Conservation (phyloP, 257 asterid species). For the Galeopsis tetrahit region DNA sequence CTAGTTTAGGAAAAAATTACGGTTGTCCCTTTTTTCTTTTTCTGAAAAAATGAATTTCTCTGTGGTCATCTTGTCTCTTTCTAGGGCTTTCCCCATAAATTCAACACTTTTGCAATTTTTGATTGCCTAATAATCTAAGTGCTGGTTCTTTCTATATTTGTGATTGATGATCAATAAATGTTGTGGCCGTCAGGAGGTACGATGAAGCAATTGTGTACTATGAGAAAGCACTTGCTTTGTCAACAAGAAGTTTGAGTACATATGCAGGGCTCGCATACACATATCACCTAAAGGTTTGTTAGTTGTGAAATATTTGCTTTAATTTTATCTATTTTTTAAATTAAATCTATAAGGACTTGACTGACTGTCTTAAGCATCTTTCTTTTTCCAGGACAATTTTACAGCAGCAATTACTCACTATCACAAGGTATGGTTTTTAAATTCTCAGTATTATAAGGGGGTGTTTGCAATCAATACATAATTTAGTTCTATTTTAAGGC, state of each 20-base stretch:
- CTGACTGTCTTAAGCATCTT: constrained; percentile 13
- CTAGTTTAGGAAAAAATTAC: not conserved
- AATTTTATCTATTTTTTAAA: not conserved
- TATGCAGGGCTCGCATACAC: constrained; percentile 98
- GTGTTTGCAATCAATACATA: not conserved
- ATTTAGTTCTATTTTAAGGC: too few relatives aligned
- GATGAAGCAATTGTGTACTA: constrained; percentile 79
- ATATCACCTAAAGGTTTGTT: constrained; percentile 83
- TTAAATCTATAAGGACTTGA: not conserved
- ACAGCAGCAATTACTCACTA: constrained; percentile 79
- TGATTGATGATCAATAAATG: constrained; percentile 19
- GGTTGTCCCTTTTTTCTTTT: not conserved
- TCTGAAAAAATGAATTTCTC: not conserved
- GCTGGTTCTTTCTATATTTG: not conserved
- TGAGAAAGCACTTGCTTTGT: constrained; percentile 94
- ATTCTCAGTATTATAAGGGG: not conserved
- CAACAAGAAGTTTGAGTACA: constrained; percentile 86
- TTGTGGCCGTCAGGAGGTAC: constrained; percentile 70
- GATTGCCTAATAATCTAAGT: constrained; percentile 5
- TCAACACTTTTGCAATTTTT: not conserved
- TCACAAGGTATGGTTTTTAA: constrained; percentile 71
- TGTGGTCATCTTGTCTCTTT: not conserved
- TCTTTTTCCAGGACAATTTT: constrained; percentile 68
- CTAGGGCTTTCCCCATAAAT: not conserved
- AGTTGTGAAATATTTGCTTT: not conserved